Base-by-base conservation (phyloP, 2,329 filamentous ascomycete genomes). In the Alternaria panax region DNA sequence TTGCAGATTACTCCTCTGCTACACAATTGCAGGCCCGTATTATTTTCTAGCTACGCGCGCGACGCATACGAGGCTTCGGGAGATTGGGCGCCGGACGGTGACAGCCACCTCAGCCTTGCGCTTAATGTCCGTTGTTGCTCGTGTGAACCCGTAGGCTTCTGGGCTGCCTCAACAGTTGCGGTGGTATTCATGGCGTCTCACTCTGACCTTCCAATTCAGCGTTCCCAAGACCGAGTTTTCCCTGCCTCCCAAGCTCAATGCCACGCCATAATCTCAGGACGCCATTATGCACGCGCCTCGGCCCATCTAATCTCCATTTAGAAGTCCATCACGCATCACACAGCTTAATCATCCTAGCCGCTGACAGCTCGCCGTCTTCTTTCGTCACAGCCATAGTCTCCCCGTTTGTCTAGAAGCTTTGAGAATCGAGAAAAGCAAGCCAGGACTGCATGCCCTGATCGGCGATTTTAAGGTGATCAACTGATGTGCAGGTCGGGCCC, bases 31-130 rank as follows among this genome's bases (percentile, higher is more conserved):
- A 51, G 30, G 52, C 57, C 41, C 47, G 52, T 51, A 51, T 47
- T 38, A 60, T 60, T 52, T 60, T 53, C 57, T 52, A 14, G 50
- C 50, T 52, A 32, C 27, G 50, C 27, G 38, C 50, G 38, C 38
- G 36, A 30, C 25, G 27, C 50, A 52, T 34, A 48, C 45, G 45
- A 48, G 45, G 30, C 28, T 24, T 34, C 45, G 45, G 45, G 28
- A 47, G 28, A 47, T 47, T 24, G 45, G 28, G 45, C 45, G 28
- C 45, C 45, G 45, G 45, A 47, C 28, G 24, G 45, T 24, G 45
- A 22, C 45, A 30, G 28, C 45, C 45, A 47, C 45, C 14, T 34
- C 22, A 32, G 45, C 45, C 45, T 24, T 32, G 45, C 28, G 12
- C 30, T 32, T 7, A 11, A 47, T 34, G 45, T 47, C 28, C 28